These are phyloP conservation scores for Blumeria hordei DNA, from an alignment of 2,329 filamentous ascomycete genomes.

Conservation along the genomic window DNA sequence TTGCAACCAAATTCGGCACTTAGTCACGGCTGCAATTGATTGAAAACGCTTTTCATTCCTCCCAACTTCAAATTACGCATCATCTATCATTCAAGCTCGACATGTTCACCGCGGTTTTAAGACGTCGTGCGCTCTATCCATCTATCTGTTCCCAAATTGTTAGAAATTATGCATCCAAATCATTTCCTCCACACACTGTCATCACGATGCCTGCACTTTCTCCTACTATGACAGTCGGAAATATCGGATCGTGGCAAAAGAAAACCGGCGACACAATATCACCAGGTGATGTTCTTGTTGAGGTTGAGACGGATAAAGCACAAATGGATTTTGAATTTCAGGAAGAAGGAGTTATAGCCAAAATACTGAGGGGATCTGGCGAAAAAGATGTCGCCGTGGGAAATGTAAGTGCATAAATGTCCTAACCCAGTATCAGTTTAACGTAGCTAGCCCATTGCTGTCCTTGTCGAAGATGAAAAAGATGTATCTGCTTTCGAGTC, in stretches of 20 bases:
- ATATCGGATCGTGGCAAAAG: constrained; percentile 96
- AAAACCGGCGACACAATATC: constrained; percentile 70
- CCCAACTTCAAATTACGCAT: no score
- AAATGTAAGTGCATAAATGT: constrained; percentile 41
- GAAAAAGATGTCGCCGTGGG: constrained; percentile 87
- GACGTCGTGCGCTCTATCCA: constrained; percentile 33
- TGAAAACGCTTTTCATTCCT: no score
- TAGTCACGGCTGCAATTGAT: no score
- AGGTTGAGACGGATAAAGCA: constrained; percentile 98
- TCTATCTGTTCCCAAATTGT: constrained; percentile 29
- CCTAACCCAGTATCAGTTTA: constrained; percentile 6
- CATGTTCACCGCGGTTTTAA: constrained; percentile 39
- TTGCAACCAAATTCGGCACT: no score
- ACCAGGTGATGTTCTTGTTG: constrained; percentile 85
- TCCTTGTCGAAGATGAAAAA: constrained; percentile 76
- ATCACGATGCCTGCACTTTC: constrained; percentile 97
- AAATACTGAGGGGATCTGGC: constrained; percentile 77
- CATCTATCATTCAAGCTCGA: constrained; percentile 9
- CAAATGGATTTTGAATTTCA: constrained; percentile 99
- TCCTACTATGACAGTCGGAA: constrained; percentile 89
- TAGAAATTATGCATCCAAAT: constrained; percentile 36
- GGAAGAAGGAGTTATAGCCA: constrained; percentile 87
- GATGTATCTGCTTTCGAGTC: constrained; percentile 73
- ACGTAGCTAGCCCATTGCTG: constrained; percentile 60
- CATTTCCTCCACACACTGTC: constrained; percentile 82